Conservation (phyloP, 2,329 filamentous ascomycete species). For the Sporothrix euskadiensis region DNA sequence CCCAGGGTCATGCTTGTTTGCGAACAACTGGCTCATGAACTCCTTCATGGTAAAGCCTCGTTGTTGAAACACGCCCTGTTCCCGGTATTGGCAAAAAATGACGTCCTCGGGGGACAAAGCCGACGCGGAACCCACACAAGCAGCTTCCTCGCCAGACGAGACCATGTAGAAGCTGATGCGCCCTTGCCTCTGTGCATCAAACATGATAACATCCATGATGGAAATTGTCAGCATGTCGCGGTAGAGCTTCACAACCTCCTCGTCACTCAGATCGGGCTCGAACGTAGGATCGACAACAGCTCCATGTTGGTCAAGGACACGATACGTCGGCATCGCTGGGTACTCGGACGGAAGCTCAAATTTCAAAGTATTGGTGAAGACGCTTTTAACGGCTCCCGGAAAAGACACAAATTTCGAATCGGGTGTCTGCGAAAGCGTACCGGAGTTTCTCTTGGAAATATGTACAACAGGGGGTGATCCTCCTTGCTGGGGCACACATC, state of each 20-base stretch:
- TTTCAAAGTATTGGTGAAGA: conserved; percentile 77
- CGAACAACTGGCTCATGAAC: conserved; percentile 95
- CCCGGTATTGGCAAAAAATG: conserved; percentile 91
- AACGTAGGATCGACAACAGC: conserved; percentile 73
- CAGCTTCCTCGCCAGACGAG: conserved; percentile 90
- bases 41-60: conserved; percentile 82
- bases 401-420: conserved; percentile 67
- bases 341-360: conserved; percentile 74
- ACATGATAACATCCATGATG: conserved; percentile 97
- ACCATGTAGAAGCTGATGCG: conserved; percentile 97
- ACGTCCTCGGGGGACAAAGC: conserved; percentile 83
- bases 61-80: conserved; percentile 87
- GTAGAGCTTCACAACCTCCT: conserved; percentile 60
- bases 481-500: neutral
- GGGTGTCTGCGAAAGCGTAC: conserved; percentile 58
- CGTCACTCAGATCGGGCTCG: conserved; percentile 67
- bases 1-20: conserved; percentile 78
- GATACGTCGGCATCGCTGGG: conserved; percentile 83
- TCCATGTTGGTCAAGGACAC: conserved; percentile 87
- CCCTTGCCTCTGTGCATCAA: conserved; percentile 95
- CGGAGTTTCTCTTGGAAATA: conserved; percentile 37
- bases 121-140: conserved; percentile 84
- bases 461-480: neutral
- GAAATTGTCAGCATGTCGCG: conserved; percentile 67
- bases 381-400: conserved; percentile 91